Evolutionary conservation across 129 eudicot genomes (phyloP), one percentile per base, ranked within the genome.

Genomic region (Scalesia atractyloides): DNA sequence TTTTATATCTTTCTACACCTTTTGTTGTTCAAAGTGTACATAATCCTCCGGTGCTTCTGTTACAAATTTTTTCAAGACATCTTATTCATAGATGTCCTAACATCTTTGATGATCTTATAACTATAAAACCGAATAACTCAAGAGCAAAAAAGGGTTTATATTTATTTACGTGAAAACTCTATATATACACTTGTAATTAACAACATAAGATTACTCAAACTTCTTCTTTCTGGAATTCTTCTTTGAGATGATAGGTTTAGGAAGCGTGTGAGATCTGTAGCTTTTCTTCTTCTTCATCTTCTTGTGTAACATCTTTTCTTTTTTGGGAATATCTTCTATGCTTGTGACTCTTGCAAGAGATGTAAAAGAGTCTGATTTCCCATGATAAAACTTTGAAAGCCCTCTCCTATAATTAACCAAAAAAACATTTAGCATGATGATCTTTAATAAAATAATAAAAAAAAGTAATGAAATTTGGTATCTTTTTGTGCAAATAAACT

Each of bases 321-420:
- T 90, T 75, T 91, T 91, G 7, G 82, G 86, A 58, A 91, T 80
- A 85, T 91, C 97, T 62, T 88, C 97, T 74, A 88, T 30, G 84
- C 96, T 84, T 73, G 80, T 79, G 66, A 86, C 96, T 69, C 80
- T 86, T 62, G 96, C 81, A 12, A 91, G 82, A 73, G 88, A 86
- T 76, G 96, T 79, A 73, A 82, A 91, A 7, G 97, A 91, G 71
- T 91, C 85, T 24, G 96, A 91, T 70, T 88, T 88, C 37, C 97
- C 97, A 66, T 91, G 77, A 41, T 91, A 91, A 73, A 66, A 91
- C 79, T 86, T 84, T 6, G 97, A 91, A 14, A 91, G 76, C 59
- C 96, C 96, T 72, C 90, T 82, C 81, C 97, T 91, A 89, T 76
- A 76, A 75, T 44, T 6, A 66, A 54, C 37, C 9, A n/a, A 60